phyloP scores from a whole-genome alignment of 2,329 filamentous ascomycete genomes.

The Hypoxylon sp. region DNA sequence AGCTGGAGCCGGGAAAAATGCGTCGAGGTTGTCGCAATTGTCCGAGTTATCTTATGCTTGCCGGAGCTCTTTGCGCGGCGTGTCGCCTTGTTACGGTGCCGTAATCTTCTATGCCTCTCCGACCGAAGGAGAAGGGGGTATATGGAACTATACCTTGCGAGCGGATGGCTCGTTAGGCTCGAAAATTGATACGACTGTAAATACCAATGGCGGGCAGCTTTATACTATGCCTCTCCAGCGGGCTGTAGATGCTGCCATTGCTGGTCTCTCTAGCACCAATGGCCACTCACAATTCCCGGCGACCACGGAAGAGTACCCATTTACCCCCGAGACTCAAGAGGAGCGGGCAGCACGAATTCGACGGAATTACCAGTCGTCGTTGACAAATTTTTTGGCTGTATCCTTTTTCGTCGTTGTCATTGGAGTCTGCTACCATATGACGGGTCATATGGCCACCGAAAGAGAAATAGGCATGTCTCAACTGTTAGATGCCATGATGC shows the following conservation, averaged over 20 bases:
- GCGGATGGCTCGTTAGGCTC: conserved; percentile 79
- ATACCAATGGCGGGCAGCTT: conserved; percentile 81
- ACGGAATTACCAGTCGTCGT: conserved; percentile 77
- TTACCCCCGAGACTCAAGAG: conserved; percentile 78
- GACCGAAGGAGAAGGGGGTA: conserved; percentile 72
- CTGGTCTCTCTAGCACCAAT: conserved; percentile 61
- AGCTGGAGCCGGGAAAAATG: conserved; percentile 67
- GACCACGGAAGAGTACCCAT: conserved; percentile 78
- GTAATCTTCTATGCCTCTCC: conserved; percentile 84
- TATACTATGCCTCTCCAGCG: conserved; percentile 86
- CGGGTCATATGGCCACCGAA: conserved; percentile 87
- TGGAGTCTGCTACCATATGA: conserved; percentile 88
- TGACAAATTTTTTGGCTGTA: conserved; percentile 83
- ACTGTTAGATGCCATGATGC: conserved; percentile 92
- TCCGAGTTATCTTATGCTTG: conserved; percentile 75
- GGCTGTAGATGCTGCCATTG: conserved; percentile 82
- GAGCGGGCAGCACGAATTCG: conserved; percentile 78
- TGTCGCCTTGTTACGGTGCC: conserved; percentile 80
- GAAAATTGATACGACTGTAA: conserved; percentile 74
- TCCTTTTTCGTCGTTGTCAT: conserved; percentile 85
- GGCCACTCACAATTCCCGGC: conserved; percentile 57
- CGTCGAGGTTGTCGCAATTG: conserved; percentile 68
- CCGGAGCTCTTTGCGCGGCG: conserved; percentile 74
- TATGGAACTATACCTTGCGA: conserved; percentile 90
- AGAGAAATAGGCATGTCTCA: conserved; percentile 90